Conservation (phyloP, 345 rosid species). For the Theobroma cacao region DNA sequence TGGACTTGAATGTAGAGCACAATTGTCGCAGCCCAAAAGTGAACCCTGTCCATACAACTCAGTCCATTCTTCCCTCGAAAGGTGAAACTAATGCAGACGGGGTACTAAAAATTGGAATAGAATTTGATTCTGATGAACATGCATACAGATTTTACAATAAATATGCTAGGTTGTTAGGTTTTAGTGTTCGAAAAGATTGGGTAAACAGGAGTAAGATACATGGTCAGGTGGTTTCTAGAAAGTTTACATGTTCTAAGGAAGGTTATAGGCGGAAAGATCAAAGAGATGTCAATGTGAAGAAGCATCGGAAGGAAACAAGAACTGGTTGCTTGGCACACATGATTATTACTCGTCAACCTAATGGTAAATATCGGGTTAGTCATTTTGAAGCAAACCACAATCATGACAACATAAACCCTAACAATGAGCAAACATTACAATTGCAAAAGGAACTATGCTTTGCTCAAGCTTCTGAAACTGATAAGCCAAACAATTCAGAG, state of each 20-base stretch:
- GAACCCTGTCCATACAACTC: slow-evolving; percentile 4
- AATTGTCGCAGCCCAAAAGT: slow-evolving; percentile 19
- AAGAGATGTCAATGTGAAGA: slow-evolving; percentile 22
- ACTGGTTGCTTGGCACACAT: slow-evolving; percentile 43
- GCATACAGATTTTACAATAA: slow-evolving; percentile 29
- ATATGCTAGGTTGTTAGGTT: slow-evolving; percentile 36
- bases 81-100: slow-evolving; percentile 12
- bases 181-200: slow-evolving; percentile 38
- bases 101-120: slow-evolving; percentile 27
- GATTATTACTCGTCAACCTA: slow-evolving; percentile 32
- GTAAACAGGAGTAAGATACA: slow-evolving; percentile 31
- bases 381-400: slow-evolving; percentile 36
- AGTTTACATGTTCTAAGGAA: slow-evolving; percentile 37
- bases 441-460: slow-evolving; percentile 23
- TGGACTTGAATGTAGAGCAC: slow-evolving; percentile 36
- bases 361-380: slow-evolving; percentile 35
- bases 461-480: slow-evolving; percentile 21
- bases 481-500: slow-evolving; percentile 10
- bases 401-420: slow-evolving; percentile 30
- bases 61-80: slow-evolving; percentile 14
- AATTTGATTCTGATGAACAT: slow-evolving; percentile 36
- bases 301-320: slow-evolving; percentile 33
- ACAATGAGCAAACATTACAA: slow-evolving; percentile 13
- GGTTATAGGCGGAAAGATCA: slow-evolving; percentile 27
- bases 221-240: slow-evolving; percentile 31